Percentiles rank a stretch among this genome's conserved stretches.
Conservation (phyloP, 148 eudicot genomes). For the Rhododendron henanense region DNA sequence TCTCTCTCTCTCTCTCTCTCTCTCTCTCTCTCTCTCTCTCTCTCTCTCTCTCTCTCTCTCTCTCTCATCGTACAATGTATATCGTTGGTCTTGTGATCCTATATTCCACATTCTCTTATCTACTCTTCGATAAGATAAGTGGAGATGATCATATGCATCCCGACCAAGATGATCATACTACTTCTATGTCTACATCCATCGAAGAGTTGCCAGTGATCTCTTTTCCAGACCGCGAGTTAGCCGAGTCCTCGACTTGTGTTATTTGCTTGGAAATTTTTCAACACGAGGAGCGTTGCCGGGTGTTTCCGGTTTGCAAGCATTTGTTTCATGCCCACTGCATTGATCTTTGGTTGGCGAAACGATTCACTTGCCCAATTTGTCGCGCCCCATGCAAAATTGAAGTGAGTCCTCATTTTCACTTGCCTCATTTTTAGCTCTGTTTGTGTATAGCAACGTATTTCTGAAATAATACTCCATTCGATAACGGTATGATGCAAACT, state of each 20-base stretch:
- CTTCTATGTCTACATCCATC: slow-evolving; percentile 6
- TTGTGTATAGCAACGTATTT: too few species aligned
- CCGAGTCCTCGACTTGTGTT: slow-evolving; percentile 12
- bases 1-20: too few species aligned
- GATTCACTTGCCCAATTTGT: slow-evolving; percentile 27
- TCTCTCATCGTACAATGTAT: neutral
- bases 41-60: neutral
- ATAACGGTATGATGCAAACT: too few species aligned
- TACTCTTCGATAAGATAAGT: slow-evolving; percentile 15
- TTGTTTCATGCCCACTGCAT: slow-evolving; percentile 32
- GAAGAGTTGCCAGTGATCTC: slow-evolving; percentile 26
- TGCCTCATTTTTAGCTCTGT: too few species aligned
- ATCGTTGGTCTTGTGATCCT: slow-evolving; percentile 19
- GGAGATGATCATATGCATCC: neutral
- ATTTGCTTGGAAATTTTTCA: slow-evolving; percentile 28
- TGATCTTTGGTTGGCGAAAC: slow-evolving; percentile 26
- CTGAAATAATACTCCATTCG: too few species aligned
- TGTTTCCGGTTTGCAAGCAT: slow-evolving; percentile 28
- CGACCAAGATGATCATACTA: neutral
- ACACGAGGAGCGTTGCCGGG: slow-evolving; percentile 11
- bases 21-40: too few species aligned
- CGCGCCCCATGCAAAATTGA: slow-evolving; percentile 20
- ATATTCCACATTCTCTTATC: slow-evolving; percentile 18
- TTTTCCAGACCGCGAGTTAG: slow-evolving; percentile 1
- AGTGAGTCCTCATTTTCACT: neutral